phyloP scores from a whole-genome alignment of 306 rosid species.

The Inga leiocalycina region DNA sequence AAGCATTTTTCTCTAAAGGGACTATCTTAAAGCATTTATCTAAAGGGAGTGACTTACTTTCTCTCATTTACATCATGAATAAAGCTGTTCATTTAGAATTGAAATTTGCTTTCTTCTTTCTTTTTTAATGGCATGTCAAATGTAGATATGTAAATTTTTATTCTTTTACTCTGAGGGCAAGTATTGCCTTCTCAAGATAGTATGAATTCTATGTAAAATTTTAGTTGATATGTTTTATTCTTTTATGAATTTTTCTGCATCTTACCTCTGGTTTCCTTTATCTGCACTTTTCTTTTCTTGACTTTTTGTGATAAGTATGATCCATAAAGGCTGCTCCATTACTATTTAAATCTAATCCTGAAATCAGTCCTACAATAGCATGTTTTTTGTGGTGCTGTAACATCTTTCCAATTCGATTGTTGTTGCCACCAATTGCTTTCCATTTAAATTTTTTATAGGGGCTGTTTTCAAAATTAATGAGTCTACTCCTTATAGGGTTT shows the following conservation, averaged over 20 bases:
- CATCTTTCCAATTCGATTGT: slow-evolving; percentile 5
- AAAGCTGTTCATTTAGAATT: slow-evolving; percentile 2
- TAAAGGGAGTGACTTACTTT: slow-evolving; percentile 16
- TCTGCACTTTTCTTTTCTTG: not conserved
- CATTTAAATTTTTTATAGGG: not conserved
- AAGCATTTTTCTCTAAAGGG: not conserved
- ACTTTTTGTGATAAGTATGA: not conserved
- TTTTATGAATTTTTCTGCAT: slow-evolving; percentile 8
- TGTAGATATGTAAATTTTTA: not conserved
- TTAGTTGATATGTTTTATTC: not conserved
- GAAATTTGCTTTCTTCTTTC: not conserved
- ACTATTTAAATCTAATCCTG: slow-evolving; percentile 15
- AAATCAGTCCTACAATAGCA: not conserved
- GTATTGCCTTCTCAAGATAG: slow-evolving; percentile 7
- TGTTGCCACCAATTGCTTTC: slow-evolving; percentile 24
- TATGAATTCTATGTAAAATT: not conserved
- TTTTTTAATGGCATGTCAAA: slow-evolving; percentile 11
- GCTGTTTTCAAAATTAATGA: slow-evolving; percentile 9
- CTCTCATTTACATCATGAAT: slow-evolving; percentile 25
- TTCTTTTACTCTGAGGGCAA: not conserved
- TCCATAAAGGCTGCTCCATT: not conserved
- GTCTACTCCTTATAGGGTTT: slow-evolving; percentile 8
- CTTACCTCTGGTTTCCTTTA: slow-evolving; percentile 4
- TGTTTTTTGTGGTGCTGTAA: slow-evolving; percentile 23
- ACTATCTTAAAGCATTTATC: not conserved